Conservation (phyloP, 129 eudicot genomes). For the Artemisia annua region DNA sequence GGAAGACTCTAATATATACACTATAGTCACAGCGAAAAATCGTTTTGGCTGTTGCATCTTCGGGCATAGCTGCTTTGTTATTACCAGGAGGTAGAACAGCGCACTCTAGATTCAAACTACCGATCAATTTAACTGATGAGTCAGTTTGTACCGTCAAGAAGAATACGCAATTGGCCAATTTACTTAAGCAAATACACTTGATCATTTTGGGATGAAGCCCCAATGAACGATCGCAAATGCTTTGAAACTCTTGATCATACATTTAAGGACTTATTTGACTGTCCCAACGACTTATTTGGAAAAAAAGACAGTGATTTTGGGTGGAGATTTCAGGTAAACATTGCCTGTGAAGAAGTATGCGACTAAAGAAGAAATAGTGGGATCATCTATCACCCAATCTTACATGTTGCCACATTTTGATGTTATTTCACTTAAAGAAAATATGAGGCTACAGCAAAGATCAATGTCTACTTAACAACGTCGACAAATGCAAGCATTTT, state of each 20-base stretch:
- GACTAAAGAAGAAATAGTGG: neutral
- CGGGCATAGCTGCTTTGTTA: too few species aligned
- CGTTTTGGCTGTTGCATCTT: neutral
- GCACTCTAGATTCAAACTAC: neutral
- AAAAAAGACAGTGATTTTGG: neutral
- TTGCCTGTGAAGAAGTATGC: neutral
- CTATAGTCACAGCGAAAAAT: neutral
- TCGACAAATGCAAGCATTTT: neutral
- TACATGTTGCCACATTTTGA: neutral
- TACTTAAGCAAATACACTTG: neutral
- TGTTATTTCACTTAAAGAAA: neutral
- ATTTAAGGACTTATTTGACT: neutral
- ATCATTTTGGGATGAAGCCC: slow-evolving; percentile 8
- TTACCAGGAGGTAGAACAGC: neutral
- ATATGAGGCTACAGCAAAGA: neutral
- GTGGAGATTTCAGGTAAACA: neutral
- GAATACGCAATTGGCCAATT: too few species aligned
- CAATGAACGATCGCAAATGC: neutral
- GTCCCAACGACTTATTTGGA: neutral
- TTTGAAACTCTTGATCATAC: neutral
- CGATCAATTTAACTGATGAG: neutral
- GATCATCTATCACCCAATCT: neutral
- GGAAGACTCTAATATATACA: neutral
- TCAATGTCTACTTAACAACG: neutral
- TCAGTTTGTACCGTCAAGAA: neutral